Evolutionary conservation across 1,284 basidiomycete species (phyloP).

Genomic region (Earliella scabrosa): DNA sequence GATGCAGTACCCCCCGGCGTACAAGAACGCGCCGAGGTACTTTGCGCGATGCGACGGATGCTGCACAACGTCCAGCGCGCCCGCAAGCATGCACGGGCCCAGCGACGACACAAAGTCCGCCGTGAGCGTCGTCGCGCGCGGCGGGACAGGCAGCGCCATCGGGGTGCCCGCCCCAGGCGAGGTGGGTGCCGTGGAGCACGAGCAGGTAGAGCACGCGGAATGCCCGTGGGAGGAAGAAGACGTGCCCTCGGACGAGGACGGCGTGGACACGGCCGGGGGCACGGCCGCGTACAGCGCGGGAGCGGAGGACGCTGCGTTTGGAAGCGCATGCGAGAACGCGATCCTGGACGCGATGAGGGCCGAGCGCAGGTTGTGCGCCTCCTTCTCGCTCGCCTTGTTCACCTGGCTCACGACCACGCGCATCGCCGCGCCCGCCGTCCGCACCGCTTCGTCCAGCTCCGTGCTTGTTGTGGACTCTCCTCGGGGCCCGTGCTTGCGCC

Average conservation of each 20-base stretch:
- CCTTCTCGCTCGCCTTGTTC: conserved; percentile 53
- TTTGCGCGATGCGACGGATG: conserved; percentile 69
- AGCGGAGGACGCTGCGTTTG: not conserved
- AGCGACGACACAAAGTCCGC: conserved; percentile 68
- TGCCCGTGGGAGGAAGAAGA: conserved; percentile 20
- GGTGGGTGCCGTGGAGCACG: conserved; percentile 11
- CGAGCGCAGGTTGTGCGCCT: conserved; percentile 65
- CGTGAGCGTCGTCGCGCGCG: conserved; percentile 36
- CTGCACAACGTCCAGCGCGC: conserved; percentile 84
- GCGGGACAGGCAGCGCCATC: not conserved
- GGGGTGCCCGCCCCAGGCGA: not conserved
- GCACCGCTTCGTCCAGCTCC: conserved; percentile 7
- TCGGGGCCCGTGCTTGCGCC: conserved; percentile 28
- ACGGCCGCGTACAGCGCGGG: conserved; percentile 13
- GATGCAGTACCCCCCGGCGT: conserved; percentile 82
- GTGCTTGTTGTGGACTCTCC: not conserved
- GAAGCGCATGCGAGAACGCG: conserved; percentile 15
- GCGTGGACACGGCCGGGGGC: conserved; percentile 1
- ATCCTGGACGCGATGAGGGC: conserved; percentile 75
- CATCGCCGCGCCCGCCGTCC: conserved; percentile 60
- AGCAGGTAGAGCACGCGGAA: not conserved
- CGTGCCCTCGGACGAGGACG: conserved; percentile 20
- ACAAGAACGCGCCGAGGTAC: conserved; percentile 89
- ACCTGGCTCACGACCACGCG: conserved; percentile 58
- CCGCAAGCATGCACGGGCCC: conserved; percentile 77